Conservation (phyloP, 1,139 yeast genomes). For the Diutina ranongensis region DNA sequence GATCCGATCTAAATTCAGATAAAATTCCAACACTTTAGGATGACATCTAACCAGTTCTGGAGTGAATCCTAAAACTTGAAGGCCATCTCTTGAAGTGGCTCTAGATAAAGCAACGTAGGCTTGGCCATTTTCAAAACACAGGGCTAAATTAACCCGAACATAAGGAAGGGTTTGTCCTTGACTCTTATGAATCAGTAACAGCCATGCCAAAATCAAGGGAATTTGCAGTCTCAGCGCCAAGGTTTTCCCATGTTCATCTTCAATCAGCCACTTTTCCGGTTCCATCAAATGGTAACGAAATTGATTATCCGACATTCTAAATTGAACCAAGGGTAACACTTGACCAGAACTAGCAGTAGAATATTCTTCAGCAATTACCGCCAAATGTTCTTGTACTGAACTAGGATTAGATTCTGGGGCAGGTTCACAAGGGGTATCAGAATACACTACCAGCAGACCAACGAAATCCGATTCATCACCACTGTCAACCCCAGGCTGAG, state of each 20-base stretch:
- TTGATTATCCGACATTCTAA: not conserved
- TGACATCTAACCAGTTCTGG: not conserved
- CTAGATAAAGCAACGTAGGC: conserved; percentile 89
- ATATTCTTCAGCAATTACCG: not conserved
- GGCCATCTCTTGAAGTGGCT: conserved; percentile 33
- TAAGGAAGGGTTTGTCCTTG: conserved; percentile 89
- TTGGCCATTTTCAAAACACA: conserved; percentile 85
- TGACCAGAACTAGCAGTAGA: not conserved
- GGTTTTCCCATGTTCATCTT: not conserved
- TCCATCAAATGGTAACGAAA: conserved; percentile 2
- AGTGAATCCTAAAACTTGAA: not conserved
- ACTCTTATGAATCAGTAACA: conserved; percentile 87
- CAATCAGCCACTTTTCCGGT: conserved; percentile 3
- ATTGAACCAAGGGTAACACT: conserved; percentile 1
- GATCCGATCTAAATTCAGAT: not conserved
- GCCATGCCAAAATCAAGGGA: conserved; percentile 90
- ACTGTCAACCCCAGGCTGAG: not conserved
- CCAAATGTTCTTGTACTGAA: not conserved
- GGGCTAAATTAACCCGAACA: conserved; percentile 68
- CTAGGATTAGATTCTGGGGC: not conserved
- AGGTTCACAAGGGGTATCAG: not conserved
- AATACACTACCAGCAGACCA: not conserved
- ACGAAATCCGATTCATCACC: not conserved
- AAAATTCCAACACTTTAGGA: conserved; percentile 4
- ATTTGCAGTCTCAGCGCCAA: conserved; percentile 29